Evolutionary conservation across 106 monocot species (phyloP).

Genomic region (Cymbidium sinense): DNA sequence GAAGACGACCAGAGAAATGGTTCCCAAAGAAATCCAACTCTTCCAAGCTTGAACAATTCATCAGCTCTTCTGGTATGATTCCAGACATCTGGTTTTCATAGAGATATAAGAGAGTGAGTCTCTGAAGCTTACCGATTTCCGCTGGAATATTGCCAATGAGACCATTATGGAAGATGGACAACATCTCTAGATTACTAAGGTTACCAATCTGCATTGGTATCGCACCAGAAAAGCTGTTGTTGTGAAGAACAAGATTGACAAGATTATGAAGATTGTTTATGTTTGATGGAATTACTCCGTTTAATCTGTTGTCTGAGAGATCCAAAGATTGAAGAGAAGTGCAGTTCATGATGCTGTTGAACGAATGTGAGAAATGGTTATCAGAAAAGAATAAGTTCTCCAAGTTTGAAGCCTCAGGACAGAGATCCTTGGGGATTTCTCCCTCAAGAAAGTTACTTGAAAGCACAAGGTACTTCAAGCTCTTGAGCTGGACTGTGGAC

Average conservation of each 20-base stretch:
- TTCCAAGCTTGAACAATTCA: slow-evolving; percentile 58
- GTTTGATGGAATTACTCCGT: slow-evolving; percentile 41
- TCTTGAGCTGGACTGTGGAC: slow-evolving; percentile 31
- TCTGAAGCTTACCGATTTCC: slow-evolving; percentile 63
- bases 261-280: slow-evolving; percentile 44
- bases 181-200: slow-evolving; percentile 53
- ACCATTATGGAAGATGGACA: slow-evolving; percentile 70
- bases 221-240: slow-evolving; percentile 59
- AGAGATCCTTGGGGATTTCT: slow-evolving; percentile 41
- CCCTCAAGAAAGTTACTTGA: slow-evolving; percentile 63
- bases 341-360: slow-evolving; percentile 46
- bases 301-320: slow-evolving; percentile 68
- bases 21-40: slow-evolving; percentile 90
- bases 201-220: slow-evolving; percentile 67
- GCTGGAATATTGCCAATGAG: slow-evolving; percentile 53
- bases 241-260: slow-evolving; percentile 58
- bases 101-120: slow-evolving; percentile 42
- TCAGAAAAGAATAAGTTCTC: slow-evolving; percentile 46
- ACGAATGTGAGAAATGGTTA: slow-evolving; percentile 46
- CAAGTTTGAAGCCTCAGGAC: slow-evolving; percentile 36
- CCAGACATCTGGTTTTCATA: slow-evolving; percentile 91
- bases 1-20: slow-evolving; percentile 64
- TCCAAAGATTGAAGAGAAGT: slow-evolving; percentile 54
- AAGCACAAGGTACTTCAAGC: slow-evolving; percentile 55
- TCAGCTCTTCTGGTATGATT: slow-evolving; percentile 55